phyloP scores from a whole-genome alignment of 1,139 yeast genomes.

The Geotrichum europaeum region DNA sequence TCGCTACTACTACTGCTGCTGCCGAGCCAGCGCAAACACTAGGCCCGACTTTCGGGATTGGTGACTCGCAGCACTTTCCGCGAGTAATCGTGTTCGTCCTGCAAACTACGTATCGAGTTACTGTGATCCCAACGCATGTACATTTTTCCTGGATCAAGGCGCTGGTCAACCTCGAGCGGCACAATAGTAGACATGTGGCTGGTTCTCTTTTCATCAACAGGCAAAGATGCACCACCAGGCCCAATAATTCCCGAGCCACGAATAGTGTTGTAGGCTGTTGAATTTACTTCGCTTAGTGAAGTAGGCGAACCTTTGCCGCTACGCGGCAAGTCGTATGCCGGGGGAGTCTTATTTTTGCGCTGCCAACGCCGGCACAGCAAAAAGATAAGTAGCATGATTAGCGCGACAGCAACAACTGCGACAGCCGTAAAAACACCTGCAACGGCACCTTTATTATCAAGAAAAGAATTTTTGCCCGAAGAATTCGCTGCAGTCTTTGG shows the following conservation, averaged over 20 bases:
- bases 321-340: constrained; percentile 13
- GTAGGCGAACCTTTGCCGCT: constrained; percentile 15
- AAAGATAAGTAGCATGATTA: constrained; percentile 34
- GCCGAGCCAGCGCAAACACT: too few relatives aligned
- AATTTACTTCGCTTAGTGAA: constrained; percentile 8
- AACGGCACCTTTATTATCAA: constrained; percentile 56
- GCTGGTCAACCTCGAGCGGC: constrained; percentile 54
- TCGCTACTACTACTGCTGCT: too few relatives aligned
- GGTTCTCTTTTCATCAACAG: not conserved
- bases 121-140: constrained; percentile 48
- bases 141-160: constrained; percentile 63
- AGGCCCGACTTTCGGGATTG: constrained; percentile 43
- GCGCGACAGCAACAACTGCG: constrained; percentile 47
- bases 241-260: not conserved
- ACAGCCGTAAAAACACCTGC: constrained; percentile 72
- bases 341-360: constrained; percentile 23
- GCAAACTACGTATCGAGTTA: constrained; percentile 56
- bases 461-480: constrained; percentile 33
- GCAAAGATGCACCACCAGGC: not conserved
- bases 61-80: constrained; percentile 62
- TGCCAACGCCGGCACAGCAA: constrained; percentile 24
- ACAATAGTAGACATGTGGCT: constrained; percentile 33
- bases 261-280: constrained; percentile 1
- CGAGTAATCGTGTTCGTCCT: constrained; percentile 69
- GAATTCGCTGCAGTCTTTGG: constrained; percentile 30